Evolutionary conservation across 371 early-diverging fungal genomes (phyloP), one percentile per base, ranked within the genome.

Genomic region (Thermomucor indicae-seudaticae): DNA sequence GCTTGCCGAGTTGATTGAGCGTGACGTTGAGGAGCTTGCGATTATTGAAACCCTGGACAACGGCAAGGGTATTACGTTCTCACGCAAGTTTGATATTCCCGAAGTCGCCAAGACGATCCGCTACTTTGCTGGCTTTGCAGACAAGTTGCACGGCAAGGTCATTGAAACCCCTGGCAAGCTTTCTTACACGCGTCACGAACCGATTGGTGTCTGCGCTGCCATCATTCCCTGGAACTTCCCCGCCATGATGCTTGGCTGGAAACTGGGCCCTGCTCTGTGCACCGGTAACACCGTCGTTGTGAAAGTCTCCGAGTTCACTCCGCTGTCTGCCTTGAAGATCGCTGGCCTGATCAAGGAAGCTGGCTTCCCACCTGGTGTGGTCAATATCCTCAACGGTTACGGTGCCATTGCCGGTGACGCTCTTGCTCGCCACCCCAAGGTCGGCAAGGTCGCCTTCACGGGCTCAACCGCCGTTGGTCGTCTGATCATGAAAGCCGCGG

Each of bases 141-240:
- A 92, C 63, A 90, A 90, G 65, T 53, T 88, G 5, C 75, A 84
- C 44, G 75, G 75, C 50, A 73, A 81, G 56, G 66, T 71, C 8
- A 65, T 63, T 43, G 67, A 75, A 4, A 70, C 72, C 6, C 61
- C 65, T 23, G 75, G 75, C 41, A 64, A 60, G 20, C 60, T 75
- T 10, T 77, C 78, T 17, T 92, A 83, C 51, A 89, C 91, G 0
- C 69, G 82, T 37, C 80, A 82, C 32, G 90, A 91, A 60, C 92
- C 94, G 0, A 66, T 87, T 45, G 93, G 93, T 60, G 88, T 92
- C 10, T 75, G 81, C 58, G 93, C 81, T 11, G 77, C 86, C 30
- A 90, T 93, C 47, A 85, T 86, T 34, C 81, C 86, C 24, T 91
- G 89, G 77, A 94, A 94, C 67, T 94, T 88, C 61, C 95, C 95